A percentile compares a stretch with the other conserved stretches of the same genome.
phyloP scores from a whole-genome alignment of 345 rosid genomes.

The Hibiscus tridactylites region DNA sequence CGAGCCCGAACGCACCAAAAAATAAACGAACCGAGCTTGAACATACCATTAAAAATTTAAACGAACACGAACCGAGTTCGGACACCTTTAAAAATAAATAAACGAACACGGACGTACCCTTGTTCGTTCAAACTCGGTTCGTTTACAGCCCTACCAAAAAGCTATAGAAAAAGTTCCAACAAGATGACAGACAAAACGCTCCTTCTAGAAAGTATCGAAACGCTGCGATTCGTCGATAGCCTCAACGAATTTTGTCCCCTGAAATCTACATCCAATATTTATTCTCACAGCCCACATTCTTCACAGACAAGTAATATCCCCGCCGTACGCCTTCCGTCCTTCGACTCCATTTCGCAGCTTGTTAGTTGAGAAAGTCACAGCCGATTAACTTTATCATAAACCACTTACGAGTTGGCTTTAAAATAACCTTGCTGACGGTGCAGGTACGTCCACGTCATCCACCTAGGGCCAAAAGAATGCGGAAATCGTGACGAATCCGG shows the following conservation, averaged over 20 bases:
- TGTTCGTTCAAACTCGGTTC: no score
- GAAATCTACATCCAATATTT: neutral
- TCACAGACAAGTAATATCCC: conserved; percentile 4
- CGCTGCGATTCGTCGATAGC: conserved; percentile 9
- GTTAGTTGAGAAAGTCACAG: conserved; percentile 6
- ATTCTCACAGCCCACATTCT: neutral
- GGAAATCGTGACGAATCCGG: conserved; percentile 40
- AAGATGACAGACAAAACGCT: neutral
- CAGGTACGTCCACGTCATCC: conserved; percentile 48
- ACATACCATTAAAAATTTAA: no score
- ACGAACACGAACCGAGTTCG: no score
- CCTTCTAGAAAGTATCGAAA: conserved; percentile 23
- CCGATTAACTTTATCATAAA: neutral
- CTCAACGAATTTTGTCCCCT: neutral
- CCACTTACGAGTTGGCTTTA: conserved; percentile 14
- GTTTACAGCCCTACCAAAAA: no score
- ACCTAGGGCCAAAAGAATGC: conserved; percentile 31
- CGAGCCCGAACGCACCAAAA: no score
- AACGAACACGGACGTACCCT: no score
- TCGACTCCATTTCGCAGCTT: neutral
- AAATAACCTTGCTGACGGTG: conserved; percentile 31
- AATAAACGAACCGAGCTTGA: no score
- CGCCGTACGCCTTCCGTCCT: neutral
- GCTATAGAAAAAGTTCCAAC: neutral
- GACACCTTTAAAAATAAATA: no score